Percentiles rank a stretch among this genome's conserved stretches.
Evolutionary conservation across 2,329 filamentous ascomycete genomes (phyloP).

Genomic region (Penicillium rolfsii): DNA sequence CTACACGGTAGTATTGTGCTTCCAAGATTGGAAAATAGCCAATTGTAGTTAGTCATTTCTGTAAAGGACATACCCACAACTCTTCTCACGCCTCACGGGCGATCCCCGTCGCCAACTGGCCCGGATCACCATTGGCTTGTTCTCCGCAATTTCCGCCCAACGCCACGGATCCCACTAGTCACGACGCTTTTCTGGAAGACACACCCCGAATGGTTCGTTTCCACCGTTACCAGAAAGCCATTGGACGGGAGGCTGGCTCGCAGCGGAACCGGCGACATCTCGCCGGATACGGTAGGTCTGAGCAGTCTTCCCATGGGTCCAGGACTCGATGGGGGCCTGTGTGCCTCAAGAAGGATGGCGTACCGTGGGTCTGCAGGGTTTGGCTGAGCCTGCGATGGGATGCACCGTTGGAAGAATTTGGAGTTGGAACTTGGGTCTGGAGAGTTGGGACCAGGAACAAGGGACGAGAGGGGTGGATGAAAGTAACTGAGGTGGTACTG

Average conservation of each 20-base stretch:
- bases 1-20: too few species aligned
- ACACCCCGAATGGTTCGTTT: neutral
- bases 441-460: neutral
- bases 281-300: constrained; percentile 15
- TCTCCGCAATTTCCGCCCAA: constrained; percentile 22
- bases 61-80: neutral
- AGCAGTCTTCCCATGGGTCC: constrained; percentile 20
- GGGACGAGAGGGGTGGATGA: neutral
- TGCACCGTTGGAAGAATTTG: neutral
- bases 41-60: neutral
- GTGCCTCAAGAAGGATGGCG: constrained; percentile 9
- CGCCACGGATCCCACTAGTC: constrained; percentile 16
- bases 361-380: constrained; percentile 21
- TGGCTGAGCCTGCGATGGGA: neutral
- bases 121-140: constrained; percentile 11
- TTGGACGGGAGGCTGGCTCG: neutral
- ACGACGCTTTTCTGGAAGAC: constrained; percentile 17
- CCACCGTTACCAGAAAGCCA: neutral
- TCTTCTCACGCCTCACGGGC: neutral
- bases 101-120: neutral
- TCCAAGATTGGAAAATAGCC: neutral
- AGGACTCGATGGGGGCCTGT: constrained; percentile 5
- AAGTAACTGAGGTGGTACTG: neutral
- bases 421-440: neutral
- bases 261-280: neutral